Conservation (phyloP, 345 rosid species). For the Pistacia integerrima region DNA sequence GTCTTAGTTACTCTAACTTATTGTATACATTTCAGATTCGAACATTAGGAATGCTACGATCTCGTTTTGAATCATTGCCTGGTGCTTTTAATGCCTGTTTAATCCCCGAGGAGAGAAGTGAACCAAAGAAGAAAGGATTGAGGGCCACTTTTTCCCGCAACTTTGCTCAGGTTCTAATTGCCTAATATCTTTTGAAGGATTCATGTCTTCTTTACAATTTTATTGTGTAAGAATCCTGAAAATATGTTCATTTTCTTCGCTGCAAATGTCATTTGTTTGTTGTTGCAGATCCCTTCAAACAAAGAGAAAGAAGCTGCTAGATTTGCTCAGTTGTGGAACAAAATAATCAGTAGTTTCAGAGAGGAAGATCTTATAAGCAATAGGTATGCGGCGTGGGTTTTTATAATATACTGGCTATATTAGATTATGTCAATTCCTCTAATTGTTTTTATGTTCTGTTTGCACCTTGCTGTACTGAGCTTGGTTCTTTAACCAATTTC, state of each 20-base stretch:
- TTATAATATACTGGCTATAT: slow-evolving; percentile 1
- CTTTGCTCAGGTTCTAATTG: slow-evolving; percentile 46
- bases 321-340: slow-evolving; percentile 99
- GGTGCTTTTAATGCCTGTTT: slow-evolving; percentile 83
- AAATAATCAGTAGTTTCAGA: slow-evolving; percentile 89
- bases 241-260: too few species aligned
- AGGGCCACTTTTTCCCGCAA: slow-evolving; percentile 70
- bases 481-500: slow-evolving; percentile 25
- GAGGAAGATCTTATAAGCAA: slow-evolving; percentile 94
- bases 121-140: slow-evolving; percentile 68
- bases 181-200: background rate
- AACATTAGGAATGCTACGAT: slow-evolving; percentile 96
- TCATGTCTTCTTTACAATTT: background rate
- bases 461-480: slow-evolving; percentile 3
- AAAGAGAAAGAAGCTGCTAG: slow-evolving; percentile 84
- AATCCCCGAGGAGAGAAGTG: slow-evolving; percentile 72
- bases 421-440: background rate
- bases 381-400: slow-evolving; percentile 41
- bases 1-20: slow-evolving; percentile 1
- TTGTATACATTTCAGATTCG: slow-evolving; percentile 65
- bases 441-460: background rate
- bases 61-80: slow-evolving; percentile 90
- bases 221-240: background rate
- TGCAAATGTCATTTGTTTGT: background rate
- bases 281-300: slow-evolving; percentile 54